Evolutionary conservation across 306 rosid species (phyloP).

Genomic region (Cucurbita argyrosperma): DNA sequence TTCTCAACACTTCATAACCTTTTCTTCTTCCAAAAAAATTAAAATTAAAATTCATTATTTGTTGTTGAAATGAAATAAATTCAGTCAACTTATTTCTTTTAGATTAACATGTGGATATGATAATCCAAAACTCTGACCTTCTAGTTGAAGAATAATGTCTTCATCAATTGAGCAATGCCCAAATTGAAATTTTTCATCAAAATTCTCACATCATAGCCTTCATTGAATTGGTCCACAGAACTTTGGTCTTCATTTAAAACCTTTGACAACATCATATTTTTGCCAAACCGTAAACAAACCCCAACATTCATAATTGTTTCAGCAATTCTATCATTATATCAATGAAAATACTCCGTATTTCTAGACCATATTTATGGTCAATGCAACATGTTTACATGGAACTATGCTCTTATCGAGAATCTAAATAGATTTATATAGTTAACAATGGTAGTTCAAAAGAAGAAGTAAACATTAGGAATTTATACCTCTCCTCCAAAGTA

Average conservation of each 20-base stretch:
- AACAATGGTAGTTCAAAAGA: background rate
- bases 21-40: too few species aligned
- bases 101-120: background rate
- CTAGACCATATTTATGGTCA: background rate
- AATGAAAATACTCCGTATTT: background rate
- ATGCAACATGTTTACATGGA: background rate
- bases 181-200: background rate
- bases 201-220: background rate
- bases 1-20: background rate
- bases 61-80: background rate
- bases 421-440: background rate
- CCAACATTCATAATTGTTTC: too few species aligned
- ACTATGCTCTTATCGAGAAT: conserved; percentile 4
- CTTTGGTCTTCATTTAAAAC: background rate
- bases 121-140: background rate
- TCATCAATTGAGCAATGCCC: background rate
- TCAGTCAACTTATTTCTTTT: too few species aligned
- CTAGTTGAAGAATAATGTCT: too few species aligned
- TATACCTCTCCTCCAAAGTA: conserved; percentile 69
- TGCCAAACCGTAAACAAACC: background rate
- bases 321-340: background rate
- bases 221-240: background rate
- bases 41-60: background rate
- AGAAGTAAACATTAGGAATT: background rate
- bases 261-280: background rate